A percentile compares a stretch with the other conserved stretches of the same genome.
Conservation (phyloP, 2,329 filamentous ascomycete genomes). For the Arthrobotrys conoides region DNA sequence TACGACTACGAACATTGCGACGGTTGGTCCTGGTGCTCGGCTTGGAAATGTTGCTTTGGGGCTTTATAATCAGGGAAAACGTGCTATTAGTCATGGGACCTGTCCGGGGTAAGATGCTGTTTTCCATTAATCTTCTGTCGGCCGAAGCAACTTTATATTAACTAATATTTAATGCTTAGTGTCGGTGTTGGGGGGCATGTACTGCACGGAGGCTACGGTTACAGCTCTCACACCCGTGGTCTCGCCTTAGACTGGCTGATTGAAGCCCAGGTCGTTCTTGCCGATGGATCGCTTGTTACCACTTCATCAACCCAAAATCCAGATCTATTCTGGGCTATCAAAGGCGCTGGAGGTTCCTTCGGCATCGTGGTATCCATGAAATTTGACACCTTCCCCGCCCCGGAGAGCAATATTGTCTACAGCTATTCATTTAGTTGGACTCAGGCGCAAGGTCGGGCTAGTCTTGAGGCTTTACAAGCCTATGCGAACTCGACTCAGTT, state of each 20-base stretch:
- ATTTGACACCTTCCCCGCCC: conserved; percentile 73
- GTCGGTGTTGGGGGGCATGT: too few relatives aligned
- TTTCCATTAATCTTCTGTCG: too few relatives aligned
- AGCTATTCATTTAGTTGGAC: conserved; percentile 72
- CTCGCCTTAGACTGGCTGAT: conserved; percentile 72
- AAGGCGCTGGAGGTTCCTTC: conserved; percentile 73
- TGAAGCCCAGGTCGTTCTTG: conserved; percentile 73
- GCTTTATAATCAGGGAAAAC: too few relatives aligned
- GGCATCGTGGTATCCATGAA: conserved; percentile 74
- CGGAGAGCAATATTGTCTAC: conserved; percentile 73
- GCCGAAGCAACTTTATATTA: too few relatives aligned
- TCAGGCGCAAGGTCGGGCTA: conserved; percentile 65
- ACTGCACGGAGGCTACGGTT: conserved; percentile 72
- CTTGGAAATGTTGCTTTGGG: too few relatives aligned
- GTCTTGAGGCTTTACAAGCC: conserved; percentile 61
- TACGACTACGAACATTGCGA: too few relatives aligned
- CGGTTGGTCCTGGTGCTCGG: too few relatives aligned
- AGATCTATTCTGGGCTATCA: conserved; percentile 74
- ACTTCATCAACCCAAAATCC: conserved; percentile 70
- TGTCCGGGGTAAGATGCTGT: too few relatives aligned
- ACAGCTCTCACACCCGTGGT: conserved; percentile 75
- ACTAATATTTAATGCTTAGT: too few relatives aligned
- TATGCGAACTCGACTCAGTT: conserved; percentile 53
- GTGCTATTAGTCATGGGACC: too few relatives aligned
- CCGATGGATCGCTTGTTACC: conserved; percentile 71